These are phyloP conservation scores for Metarhizium humberi DNA, from an alignment of 2,329 filamentous ascomycete species.

Conservation along the genomic window DNA sequence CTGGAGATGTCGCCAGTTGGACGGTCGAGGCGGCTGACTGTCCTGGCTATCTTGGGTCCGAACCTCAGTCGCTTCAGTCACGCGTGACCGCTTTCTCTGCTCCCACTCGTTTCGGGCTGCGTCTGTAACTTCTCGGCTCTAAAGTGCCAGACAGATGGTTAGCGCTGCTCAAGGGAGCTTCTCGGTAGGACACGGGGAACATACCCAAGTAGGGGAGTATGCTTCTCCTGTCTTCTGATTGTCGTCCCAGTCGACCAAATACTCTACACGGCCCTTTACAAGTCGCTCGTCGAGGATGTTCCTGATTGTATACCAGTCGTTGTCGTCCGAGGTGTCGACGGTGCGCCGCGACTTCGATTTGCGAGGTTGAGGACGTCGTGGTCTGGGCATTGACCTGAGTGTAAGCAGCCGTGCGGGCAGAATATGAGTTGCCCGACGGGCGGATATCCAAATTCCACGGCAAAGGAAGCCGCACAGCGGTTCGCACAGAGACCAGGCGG, in stretches of 20 bases:
- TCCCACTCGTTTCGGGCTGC: conserved; percentile 25
- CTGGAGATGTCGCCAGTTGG: conserved; percentile 16
- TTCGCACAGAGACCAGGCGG: conserved; percentile 6
- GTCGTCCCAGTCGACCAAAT: conserved; percentile 30
- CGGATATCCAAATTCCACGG: background rate
- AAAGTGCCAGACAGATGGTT: conserved; percentile 5
- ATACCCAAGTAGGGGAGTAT: conserved; percentile 25
- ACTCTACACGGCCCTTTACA: conserved; percentile 18
- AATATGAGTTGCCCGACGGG: background rate
- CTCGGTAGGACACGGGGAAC: conserved; percentile 4
- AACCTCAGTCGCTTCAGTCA: background rate
- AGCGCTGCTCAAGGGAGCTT: conserved; percentile 8
- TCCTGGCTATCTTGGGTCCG: conserved; percentile 9
- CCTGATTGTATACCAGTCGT: conserved; percentile 25
- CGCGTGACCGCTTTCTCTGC: conserved; percentile 11
- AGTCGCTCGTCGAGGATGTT: conserved; percentile 25
- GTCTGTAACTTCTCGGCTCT: conserved; percentile 22
- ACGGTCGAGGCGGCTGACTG: conserved; percentile 17
- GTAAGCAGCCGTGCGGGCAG: conserved; percentile 3
- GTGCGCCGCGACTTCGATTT: conserved; percentile 12
- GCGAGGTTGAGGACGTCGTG: conserved; percentile 14
- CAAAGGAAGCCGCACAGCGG: background rate
- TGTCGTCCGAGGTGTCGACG: conserved; percentile 11
- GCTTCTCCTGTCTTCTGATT: conserved; percentile 20
- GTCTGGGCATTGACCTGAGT: conserved; percentile 22